Base-by-base conservation (phyloP, 2,329 filamentous ascomycete species). In the Chrysoporthe puriensis region DNA sequence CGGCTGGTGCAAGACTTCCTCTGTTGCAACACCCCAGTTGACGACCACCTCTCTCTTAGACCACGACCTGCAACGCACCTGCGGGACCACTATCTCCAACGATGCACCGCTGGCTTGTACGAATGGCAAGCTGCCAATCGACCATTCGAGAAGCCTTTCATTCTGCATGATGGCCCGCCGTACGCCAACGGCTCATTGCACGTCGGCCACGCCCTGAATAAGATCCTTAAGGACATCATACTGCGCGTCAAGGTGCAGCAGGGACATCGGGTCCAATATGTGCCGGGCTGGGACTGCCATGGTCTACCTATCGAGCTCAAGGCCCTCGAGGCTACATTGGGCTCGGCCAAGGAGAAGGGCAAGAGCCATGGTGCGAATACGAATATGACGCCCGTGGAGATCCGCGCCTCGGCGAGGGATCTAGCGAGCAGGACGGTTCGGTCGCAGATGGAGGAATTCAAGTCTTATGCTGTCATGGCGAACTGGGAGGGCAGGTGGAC, bases 261-360 rank as follows among this genome's bases (percentile, higher is more conserved):
- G 75, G 96, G 85, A 21, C 90, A 87, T 72, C 85, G 88, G 70
- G 90, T 98, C 44, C 84, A 89, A 50, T 99, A 96, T 75, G 84
- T 94, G 18, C 96, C 96, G 2, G 95, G 96, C 58, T 99, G 96
- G 96, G 96, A 99, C 77, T 99, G 96, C 72, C 96, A 99, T 82
- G 96, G 96, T 0, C 85, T 99, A 61, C 96, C 96, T 0, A 99
- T 99, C 75, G 96, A 99, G 83, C 86, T 98, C 73, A 99, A 98
- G 80, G 96, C 94, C 34, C 85, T 99, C 18, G 91, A 91, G 73
- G 79, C 81, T 8, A 72, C 75, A 79, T 72, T 77, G 77, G 70
- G 70, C 73, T 9, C 43, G 16, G 21, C 21, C 21, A 50, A 26
- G 9, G 66, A 72, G 77, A 73, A 52, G 74, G 26, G 9, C 57